A percentile compares a stretch with the other conserved stretches of the same genome.
These are phyloP conservation scores for Luvunga scandens DNA, from an alignment of 345 rosid genomes.

Conservation along the genomic window DNA sequence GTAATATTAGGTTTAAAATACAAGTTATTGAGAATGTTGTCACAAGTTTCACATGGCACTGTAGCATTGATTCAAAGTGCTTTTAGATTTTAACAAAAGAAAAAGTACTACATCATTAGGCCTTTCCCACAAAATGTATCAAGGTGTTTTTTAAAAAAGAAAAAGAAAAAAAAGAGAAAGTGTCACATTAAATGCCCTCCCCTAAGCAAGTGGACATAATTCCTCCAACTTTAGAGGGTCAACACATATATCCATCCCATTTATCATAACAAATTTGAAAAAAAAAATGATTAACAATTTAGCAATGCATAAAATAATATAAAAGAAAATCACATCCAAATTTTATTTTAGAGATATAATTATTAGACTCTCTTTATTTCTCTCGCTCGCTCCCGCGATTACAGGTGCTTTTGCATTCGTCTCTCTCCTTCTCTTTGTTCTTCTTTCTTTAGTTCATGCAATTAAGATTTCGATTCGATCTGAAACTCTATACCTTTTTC, in stretches of 20 bases:
- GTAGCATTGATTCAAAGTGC: too few relatives aligned
- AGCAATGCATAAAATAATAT: neutral
- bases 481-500: neutral
- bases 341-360: neutral
- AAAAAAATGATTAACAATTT: neutral
- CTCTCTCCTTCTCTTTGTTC: neutral
- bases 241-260: neutral
- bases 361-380: neutral
- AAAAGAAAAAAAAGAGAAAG: neutral
- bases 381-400: conserved; percentile 7
- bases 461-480: conserved; percentile 7
- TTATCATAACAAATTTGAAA: neutral
- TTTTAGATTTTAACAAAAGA: too few relatives aligned
- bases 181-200: conserved; percentile 1
- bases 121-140: neutral
- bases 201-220: neutral
- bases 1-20: too few relatives aligned
- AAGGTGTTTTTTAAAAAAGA: too few relatives aligned
- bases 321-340: neutral
- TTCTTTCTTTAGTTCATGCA: too few relatives aligned
- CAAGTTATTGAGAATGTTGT: too few relatives aligned
- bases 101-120: too few relatives aligned
- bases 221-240: neutral
- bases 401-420: conserved; percentile 7
- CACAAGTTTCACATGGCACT: too few relatives aligned